These are phyloP conservation scores for Tetracentron sinense DNA, from an alignment of 164 flowering plant genomes.

Conservation along the genomic window DNA sequence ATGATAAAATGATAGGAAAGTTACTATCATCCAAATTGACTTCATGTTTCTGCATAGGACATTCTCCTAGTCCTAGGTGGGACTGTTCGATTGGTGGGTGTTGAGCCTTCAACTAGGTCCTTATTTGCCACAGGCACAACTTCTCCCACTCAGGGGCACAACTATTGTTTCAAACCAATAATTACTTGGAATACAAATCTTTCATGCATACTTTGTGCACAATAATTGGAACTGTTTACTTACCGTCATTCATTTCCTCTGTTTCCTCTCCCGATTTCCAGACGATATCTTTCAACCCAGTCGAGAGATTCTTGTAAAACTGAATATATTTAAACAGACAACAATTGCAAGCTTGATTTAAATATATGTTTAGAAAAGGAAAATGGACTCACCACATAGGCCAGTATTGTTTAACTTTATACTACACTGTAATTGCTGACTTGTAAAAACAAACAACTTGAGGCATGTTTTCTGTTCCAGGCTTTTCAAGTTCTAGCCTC, in stretches of 20 bases:
- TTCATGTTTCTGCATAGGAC: too few relatives aligned
- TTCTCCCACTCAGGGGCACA: too few relatives aligned
- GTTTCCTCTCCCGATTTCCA: slow-evolving; percentile 45
- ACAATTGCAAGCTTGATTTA: not conserved
- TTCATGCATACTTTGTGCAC: not conserved
- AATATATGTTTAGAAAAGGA: not conserved
- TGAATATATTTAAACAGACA: slow-evolving; percentile 16
- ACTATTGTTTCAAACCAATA: not conserved
- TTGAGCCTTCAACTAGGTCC: too few relatives aligned
- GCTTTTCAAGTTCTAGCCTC: not conserved
- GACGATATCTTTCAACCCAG: slow-evolving; percentile 56
- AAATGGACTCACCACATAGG: too few relatives aligned
- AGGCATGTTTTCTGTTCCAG: not conserved
- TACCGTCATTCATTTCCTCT: slow-evolving; percentile 18
- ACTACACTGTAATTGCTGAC: not conserved
- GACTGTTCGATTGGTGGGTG: too few relatives aligned
- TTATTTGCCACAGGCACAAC: too few relatives aligned
- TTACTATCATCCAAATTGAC: too few relatives aligned
- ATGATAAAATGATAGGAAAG: too few relatives aligned
- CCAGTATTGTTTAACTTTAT: too few relatives aligned
- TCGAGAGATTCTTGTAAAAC: slow-evolving; percentile 61
- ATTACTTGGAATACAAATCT: not conserved
- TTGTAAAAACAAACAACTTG: not conserved
- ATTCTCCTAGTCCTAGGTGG: too few relatives aligned
- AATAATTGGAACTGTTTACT: not conserved